Percentiles rank a stretch among this genome's conserved stretches.
Conservation (phyloP, 2,329 filamentous ascomycete genomes). For the Apiospora marii region DNA sequence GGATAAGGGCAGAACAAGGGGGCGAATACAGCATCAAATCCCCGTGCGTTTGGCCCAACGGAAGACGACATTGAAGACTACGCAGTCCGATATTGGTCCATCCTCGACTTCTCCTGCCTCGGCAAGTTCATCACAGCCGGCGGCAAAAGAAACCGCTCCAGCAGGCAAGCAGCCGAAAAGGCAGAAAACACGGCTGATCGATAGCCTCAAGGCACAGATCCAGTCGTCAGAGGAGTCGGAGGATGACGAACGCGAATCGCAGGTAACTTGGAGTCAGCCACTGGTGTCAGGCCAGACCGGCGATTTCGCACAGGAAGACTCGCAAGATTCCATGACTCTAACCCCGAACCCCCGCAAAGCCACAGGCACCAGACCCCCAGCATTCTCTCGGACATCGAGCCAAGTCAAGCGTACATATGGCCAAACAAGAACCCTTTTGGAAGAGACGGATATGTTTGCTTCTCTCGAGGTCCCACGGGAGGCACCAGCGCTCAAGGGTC, state of each 20-base stretch:
- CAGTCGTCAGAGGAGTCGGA: constrained; percentile 31
- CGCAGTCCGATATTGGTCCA: constrained; percentile 25
- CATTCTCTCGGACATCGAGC: constrained; percentile 40
- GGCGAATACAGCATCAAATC: constrained; percentile 35
- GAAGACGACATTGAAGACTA: constrained; percentile 20
- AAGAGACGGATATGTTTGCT: constrained; percentile 40
- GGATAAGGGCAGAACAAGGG: constrained; percentile 26
- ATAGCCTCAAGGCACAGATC: constrained; percentile 40
- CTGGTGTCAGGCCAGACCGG: constrained; percentile 33
- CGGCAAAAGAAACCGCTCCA: constrained; percentile 19
- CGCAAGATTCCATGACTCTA: constrained; percentile 36
- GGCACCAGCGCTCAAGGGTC: constrained; percentile 37
- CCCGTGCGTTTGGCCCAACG: constrained; percentile 39
- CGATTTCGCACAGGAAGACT: constrained; percentile 34
- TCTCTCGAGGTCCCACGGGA: constrained; percentile 38
- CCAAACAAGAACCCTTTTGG: constrained; percentile 40
- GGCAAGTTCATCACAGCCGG: constrained; percentile 22
- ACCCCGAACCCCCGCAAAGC: constrained; percentile 32
- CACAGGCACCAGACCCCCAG: constrained; percentile 28
- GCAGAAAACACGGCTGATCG: constrained; percentile 40
- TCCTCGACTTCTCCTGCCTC: constrained; percentile 22
- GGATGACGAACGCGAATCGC: constrained; percentile 30
- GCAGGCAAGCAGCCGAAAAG: constrained; percentile 31
- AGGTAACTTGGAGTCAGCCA: constrained; percentile 32
- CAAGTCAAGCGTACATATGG: constrained; percentile 44